Evolutionary conservation across 2,329 filamentous ascomycete genomes (phyloP).

Genomic region (Verticillium dahliae): DNA sequence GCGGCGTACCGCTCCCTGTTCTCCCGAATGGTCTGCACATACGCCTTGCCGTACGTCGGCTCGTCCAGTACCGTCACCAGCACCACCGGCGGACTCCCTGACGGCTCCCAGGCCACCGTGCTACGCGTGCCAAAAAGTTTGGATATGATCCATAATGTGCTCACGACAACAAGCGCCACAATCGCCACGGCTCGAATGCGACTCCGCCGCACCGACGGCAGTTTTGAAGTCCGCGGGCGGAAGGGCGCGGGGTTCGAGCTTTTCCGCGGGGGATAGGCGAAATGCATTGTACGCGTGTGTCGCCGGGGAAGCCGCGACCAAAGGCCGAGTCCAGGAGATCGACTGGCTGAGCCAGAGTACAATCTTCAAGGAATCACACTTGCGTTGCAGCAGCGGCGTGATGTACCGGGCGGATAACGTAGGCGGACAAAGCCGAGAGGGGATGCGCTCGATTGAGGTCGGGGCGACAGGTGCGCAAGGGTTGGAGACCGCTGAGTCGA

Average conservation of each 20-base stretch:
- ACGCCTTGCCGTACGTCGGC: slow-evolving; percentile 54
- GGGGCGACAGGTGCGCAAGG: background rate
- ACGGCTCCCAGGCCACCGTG: slow-evolving; percentile 23
- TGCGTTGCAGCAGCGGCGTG: background rate
- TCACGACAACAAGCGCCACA: slow-evolving; percentile 45
- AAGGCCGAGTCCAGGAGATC: background rate
- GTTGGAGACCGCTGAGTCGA: background rate
- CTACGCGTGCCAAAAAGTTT: slow-evolving; percentile 4
- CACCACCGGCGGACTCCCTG: slow-evolving; percentile 59
- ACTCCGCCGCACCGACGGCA: slow-evolving; percentile 50
- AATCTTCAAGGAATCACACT: background rate
- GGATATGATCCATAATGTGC: slow-evolving; percentile 55
- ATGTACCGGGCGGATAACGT: background rate
- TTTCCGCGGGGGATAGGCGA: slow-evolving; percentile 83
- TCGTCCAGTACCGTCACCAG: slow-evolving; percentile 81
- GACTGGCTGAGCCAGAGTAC: background rate
- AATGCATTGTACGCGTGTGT: slow-evolving; percentile 61
- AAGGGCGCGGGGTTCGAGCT: slow-evolving; percentile 71
- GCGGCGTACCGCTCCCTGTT: slow-evolving; percentile 82
- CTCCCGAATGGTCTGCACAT: slow-evolving; percentile 66
- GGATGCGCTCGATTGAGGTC: background rate
- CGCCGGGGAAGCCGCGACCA: slow-evolving; percentile 1
- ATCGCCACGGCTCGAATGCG: slow-evolving; percentile 55
- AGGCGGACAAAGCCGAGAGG: background rate
- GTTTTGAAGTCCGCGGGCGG: slow-evolving; percentile 51